Conservation (phyloP, 257 asterid species). For the Fraxinus excelsior region DNA sequence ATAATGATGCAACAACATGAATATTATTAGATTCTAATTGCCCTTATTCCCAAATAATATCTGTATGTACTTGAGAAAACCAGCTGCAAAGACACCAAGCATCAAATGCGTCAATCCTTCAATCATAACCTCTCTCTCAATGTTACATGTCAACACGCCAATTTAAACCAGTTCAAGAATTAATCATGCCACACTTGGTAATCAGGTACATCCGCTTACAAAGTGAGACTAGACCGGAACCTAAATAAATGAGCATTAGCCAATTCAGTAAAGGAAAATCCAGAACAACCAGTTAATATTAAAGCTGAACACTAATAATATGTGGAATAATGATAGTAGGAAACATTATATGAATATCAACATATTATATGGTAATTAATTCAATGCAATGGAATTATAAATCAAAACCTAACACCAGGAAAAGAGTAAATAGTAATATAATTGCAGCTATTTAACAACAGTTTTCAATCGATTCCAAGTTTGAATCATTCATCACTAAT, state of each 20-base stretch:
- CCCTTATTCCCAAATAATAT: not conserved
- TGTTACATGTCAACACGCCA: not conserved
- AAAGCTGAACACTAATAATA: not conserved
- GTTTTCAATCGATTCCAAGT: not conserved
- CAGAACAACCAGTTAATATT: not conserved
- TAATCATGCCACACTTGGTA: not conserved
- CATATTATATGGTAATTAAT: too few species aligned
- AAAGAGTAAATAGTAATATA: not conserved
- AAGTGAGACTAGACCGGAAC: not conserved
- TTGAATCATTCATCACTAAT: not conserved
- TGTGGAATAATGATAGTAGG: not conserved
- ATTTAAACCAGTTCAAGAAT: too few species aligned
- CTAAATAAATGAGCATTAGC: not conserved
- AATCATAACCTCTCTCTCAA: too few species aligned
- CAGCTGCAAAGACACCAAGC: not conserved
- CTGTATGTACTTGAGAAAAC: not conserved
- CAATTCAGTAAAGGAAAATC: not conserved
- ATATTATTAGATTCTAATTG: too few species aligned
- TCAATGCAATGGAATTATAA: not conserved
- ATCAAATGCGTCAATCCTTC: not conserved
- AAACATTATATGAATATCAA: not conserved
- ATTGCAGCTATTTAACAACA: not conserved
- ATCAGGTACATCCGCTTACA: too few species aligned
- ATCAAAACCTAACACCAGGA: not conserved
- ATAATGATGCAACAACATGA: too few species aligned